Evolutionary conservation across 2,329 filamentous ascomycete genomes (phyloP).

Genomic region (Pestalotiopsis sp.): DNA sequence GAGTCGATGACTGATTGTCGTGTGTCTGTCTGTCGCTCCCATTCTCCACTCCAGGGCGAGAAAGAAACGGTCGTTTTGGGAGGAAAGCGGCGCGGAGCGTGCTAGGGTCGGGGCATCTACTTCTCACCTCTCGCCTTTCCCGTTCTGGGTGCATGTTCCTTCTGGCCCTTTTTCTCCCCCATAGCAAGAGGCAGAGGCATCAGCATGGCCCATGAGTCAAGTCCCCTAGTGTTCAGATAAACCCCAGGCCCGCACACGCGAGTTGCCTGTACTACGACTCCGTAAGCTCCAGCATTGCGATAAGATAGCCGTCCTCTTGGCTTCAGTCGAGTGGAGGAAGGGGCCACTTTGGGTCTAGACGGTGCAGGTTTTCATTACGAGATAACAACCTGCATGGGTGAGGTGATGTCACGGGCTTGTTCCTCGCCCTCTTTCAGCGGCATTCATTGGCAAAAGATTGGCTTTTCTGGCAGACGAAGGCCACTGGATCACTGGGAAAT

Average conservation of each 20-base stretch:
- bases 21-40: background rate
- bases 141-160: background rate
- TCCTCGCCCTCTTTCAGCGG: background rate
- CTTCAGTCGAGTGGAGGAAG: background rate
- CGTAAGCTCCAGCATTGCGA: background rate
- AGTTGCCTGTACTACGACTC: no score
- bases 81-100: background rate
- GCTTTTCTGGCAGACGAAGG: background rate
- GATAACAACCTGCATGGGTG: background rate
- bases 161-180: background rate
- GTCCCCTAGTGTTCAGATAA: background rate
- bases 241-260: background rate
- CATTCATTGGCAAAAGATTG: no score
- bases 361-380: slow-evolving; percentile 3
- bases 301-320: slow-evolving; percentile 6
- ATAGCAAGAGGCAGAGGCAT: background rate
- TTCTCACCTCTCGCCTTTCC: background rate
- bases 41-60: background rate
- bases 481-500: background rate
- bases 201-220: background rate
- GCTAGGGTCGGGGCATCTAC: background rate
- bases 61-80: background rate
- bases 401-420: background rate
- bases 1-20: slow-evolving; percentile 5
- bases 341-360: background rate